Base-by-base conservation (phyloP, 352 stramenopile genomes). In the Phytophthora sojae region DNA sequence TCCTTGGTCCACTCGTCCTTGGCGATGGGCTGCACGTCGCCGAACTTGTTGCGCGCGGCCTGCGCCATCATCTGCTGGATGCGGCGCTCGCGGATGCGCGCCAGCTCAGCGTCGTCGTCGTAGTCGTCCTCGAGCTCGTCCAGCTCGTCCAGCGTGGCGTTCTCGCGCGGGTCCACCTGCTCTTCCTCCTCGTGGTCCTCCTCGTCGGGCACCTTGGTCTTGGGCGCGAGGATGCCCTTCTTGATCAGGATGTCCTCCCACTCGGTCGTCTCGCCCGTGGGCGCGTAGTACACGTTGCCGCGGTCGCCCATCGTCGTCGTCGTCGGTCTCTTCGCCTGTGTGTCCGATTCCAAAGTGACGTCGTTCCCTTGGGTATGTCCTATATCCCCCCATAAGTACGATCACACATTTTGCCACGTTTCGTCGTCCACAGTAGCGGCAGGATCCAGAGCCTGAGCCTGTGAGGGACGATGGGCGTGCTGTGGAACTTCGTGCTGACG, bases 1-100 rank as follows among this genome's bases (percentile, higher is more conserved):
- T 98, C 92, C 49, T 87, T 82, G 9, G 96, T 93, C 91, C 92
- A 98, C 67, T 98, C 93, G 73, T 96, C 91, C 80, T 98, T 98
- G 53, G 85, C 77, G 57, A 98, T 98, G 25, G 92, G 88, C 62
- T 96, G 85, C 19, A 98, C 71, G 61, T 97, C 89, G 8, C 90
- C 91, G 63, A 97, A 98, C 71, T 92, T 93, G 77, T 93, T 95
- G 62, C 86, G 86, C 58, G 85, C 77, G 45, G 89, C 86, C 69
- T 88, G 79, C 3, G 78, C 87, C 75, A 93, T 97, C 86, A 97
- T 96, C 75, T 97, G 81, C 15, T 89, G 82, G 64, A 97, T 93
- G 30, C 90, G 86, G 7, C 88, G 87, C 55, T 96, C 83, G n/a
- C 89, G 86, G 58, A 96, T 96, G 58, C 86, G 86, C 57, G 73